A percentile compares a stretch with the other conserved stretches of the same genome.
These are phyloP conservation scores for Candida coleopterorum DNA, from an alignment of 805 yeast genomes.

Conservation along the genomic window DNA sequence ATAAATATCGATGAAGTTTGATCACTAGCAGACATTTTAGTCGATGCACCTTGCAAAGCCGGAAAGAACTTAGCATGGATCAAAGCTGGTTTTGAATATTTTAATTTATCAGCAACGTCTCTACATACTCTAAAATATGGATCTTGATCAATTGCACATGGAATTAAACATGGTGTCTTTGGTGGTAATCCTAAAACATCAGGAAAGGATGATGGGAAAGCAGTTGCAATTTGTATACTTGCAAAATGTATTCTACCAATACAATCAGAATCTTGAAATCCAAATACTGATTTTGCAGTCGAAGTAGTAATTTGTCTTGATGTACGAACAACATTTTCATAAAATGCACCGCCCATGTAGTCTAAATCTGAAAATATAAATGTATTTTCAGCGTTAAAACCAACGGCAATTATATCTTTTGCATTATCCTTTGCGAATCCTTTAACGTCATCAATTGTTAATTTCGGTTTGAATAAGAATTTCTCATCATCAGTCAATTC, in stretches of 20 bases:
- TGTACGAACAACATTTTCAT: slow-evolving; percentile 88
- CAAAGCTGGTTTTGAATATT: slow-evolving; percentile 85
- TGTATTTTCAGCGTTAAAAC: slow-evolving; percentile 91
- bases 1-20: slow-evolving; percentile 87
- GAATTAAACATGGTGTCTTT: slow-evolving; percentile 94
- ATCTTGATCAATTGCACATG: slow-evolving; percentile 99
- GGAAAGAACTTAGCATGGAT: slow-evolving; percentile 96
- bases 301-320: slow-evolving; percentile 94
- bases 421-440: slow-evolving; percentile 76
- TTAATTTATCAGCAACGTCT: slow-evolving; percentile 93
- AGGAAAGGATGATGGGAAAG: slow-evolving; percentile 95
- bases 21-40: slow-evolving; percentile 96
- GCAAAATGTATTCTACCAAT: slow-evolving; percentile 96
- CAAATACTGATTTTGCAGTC: slow-evolving; percentile 96
- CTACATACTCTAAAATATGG: slow-evolving; percentile 97
- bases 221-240: slow-evolving; percentile 91
- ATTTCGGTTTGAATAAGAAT: slow-evolving; percentile 86
- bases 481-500: slow-evolving; percentile 97
- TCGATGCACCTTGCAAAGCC: slow-evolving; percentile 91
- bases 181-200: slow-evolving; percentile 80
- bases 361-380: slow-evolving; percentile 90
- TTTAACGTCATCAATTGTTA: slow-evolving; percentile 86
- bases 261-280: slow-evolving; percentile 90
- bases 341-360: slow-evolving; percentile 90
- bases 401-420: slow-evolving; percentile 88